Evolutionary conservation across 495 filamentous ascomycete genomes (phyloP), one percentile per base, ranked within the genome.

Genomic region (Jackrogersella multiformis): DNA sequence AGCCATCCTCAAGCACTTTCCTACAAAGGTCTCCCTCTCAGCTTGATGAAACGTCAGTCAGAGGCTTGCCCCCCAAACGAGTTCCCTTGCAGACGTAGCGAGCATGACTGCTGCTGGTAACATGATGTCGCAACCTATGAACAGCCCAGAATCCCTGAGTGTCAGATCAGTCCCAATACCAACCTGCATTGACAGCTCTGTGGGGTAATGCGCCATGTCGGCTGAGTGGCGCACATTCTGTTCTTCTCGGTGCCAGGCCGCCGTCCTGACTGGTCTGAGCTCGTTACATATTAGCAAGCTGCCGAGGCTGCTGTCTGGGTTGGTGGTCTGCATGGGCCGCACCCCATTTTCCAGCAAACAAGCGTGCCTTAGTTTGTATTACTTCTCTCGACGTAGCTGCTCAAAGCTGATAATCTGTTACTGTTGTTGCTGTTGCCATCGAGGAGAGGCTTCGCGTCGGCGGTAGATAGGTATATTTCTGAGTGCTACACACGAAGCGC

Each of bases 101-200:
- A 66, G 53, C 42, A 67, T 64, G 57, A 62, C 62, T 52, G 44
- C 63, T 58, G 48, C 46, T 69, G 41, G 49, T 65, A 65, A 54
- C 46, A 53, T 66, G 35, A 45, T 54, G 63, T 46, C 49, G 64
- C 53, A 57, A 56, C 63, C 63, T 66, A 66, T 67, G 28, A 63
- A 34, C 53, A 55, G 45, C 46, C 28, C 36, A 24, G 16, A 45
- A 59, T 59, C 41, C 58, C 62, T 45, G 61, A 56, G 48, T 24
- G 57, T 62, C 60, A 66, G 57, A 58, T 60, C 62, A 59, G 55
- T 63, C 53, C 48, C 56, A 66, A 49, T 53, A 60, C 63, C 63
- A 71, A 67, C 63, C 55, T 56, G 68, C 68, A 67, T 71, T 64
- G 63, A 60, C 63, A 71, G 55, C 38, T 70, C 61, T 71, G 68